A percentile compares a stretch with the other conserved stretches of the same genome.
phyloP scores from a whole-genome alignment of 495 filamentous ascomycete genomes.

The Penicillium crystallinum region DNA sequence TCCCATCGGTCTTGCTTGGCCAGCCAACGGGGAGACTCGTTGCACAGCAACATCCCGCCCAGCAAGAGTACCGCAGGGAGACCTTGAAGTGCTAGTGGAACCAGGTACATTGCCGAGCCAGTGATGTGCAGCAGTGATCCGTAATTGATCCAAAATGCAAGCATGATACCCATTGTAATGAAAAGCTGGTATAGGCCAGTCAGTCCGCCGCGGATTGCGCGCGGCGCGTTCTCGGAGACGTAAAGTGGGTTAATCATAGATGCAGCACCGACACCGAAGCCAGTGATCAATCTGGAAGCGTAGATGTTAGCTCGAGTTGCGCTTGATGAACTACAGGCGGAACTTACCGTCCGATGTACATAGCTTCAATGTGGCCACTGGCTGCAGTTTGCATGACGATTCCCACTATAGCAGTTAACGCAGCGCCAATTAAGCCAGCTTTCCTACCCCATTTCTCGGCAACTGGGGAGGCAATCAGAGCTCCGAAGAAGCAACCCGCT shows the following conservation, averaged over 20 bases:
- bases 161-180: slow-evolving; percentile 56
- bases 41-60: slow-evolving; percentile 52
- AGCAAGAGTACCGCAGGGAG: slow-evolving; percentile 61
- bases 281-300: slow-evolving; percentile 51
- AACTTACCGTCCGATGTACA: slow-evolving; percentile 59
- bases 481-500: slow-evolving; percentile 64
- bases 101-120: slow-evolving; percentile 54
- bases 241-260: slow-evolving; percentile 60
- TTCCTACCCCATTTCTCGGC: slow-evolving; percentile 56
- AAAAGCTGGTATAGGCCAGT: slow-evolving; percentile 71
- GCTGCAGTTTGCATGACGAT: slow-evolving; percentile 60
- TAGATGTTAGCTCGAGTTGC: neutral
- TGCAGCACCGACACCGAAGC: slow-evolving; percentile 60
- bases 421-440: slow-evolving; percentile 47
- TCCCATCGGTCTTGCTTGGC: slow-evolving; percentile 68
- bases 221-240: slow-evolving; percentile 61
- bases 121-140: slow-evolving; percentile 48
- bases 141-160: slow-evolving; percentile 66
- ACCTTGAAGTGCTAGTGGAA: slow-evolving; percentile 64
- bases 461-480: slow-evolving; percentile 50
- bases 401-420: slow-evolving; percentile 44
- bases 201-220: slow-evolving; percentile 64
- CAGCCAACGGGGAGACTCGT: slow-evolving; percentile 68
- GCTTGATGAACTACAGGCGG: too few species aligned
- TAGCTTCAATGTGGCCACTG: slow-evolving; percentile 43